These are phyloP conservation scores for Tieghemostelium lacteum DNA, from an alignment of 78 protist genomes.

Conservation along the genomic window DNA sequence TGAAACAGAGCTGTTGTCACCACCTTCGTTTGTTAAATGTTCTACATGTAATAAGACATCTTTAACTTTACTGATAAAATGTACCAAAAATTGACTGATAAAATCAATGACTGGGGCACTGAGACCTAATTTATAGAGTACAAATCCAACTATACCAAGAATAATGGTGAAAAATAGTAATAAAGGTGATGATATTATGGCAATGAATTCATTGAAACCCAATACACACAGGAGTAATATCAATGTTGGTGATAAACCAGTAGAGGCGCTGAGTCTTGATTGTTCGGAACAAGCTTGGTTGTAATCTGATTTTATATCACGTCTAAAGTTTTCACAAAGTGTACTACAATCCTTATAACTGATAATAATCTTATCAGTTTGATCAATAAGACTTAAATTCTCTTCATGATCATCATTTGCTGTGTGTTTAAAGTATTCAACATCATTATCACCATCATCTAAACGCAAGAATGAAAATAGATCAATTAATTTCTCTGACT, in stretches of 20 bases:
- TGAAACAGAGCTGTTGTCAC: too few species aligned
- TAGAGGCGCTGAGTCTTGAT: conserved; percentile 1
- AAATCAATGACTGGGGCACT: conserved; percentile 63
- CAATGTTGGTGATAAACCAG: conserved; percentile 61
- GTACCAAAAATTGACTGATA: conserved; percentile 30
- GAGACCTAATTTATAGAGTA: conserved; percentile 42
- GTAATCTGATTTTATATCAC: conserved; percentile 42
- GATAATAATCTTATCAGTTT: conserved; percentile 9
- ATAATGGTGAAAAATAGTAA: conserved; percentile 50
- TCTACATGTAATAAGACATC: conserved; percentile 61
- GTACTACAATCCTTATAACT: conserved; percentile 19
- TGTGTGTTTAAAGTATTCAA: conserved; percentile 1
- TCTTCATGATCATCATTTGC: conserved; percentile 24
- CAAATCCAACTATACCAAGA: conserved; percentile 48
- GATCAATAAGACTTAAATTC: neutral
- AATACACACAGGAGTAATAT: conserved; percentile 63
- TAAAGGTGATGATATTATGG: conserved; percentile 63
- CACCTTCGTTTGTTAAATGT: too few species aligned
- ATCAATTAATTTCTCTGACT: conserved; percentile 59
- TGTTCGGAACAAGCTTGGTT: conserved; percentile 63
- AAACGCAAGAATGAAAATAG: conserved; percentile 52
- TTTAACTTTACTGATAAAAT: conserved; percentile 33
- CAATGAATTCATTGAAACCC: conserved; percentile 84
- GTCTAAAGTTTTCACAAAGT: conserved; percentile 29
- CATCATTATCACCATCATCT: conserved; percentile 47